A percentile compares a stretch with the other conserved stretches of the same genome.
phyloP scores from a whole-genome alignment of 306 rosid species.

The Ormosia emarginata region DNA sequence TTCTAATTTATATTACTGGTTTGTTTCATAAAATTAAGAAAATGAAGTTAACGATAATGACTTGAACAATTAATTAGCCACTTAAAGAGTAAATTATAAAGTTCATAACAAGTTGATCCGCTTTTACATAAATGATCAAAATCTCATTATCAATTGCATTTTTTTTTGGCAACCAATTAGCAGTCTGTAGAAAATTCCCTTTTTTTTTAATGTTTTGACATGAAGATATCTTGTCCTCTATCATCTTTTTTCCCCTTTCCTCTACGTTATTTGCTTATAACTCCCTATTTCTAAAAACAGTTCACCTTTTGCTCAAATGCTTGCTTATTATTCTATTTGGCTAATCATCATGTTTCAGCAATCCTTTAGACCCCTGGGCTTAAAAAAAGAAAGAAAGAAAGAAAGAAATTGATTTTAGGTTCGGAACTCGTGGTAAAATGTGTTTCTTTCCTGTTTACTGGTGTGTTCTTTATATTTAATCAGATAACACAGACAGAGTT shows the following conservation, averaged over 20 bases:
- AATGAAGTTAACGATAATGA: not conserved
- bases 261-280: not conserved
- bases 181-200: not conserved
- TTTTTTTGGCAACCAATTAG: not conserved
- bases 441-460: not conserved
- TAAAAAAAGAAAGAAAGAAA: not conserved
- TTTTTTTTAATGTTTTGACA: not conserved
- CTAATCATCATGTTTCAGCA: not conserved
- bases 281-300: not conserved
- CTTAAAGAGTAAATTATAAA: not conserved
- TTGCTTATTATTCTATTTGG: not conserved
- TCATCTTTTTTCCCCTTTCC: not conserved
- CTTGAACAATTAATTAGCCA: not conserved
- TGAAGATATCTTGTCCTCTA: not conserved
- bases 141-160: not conserved
- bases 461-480: constrained; percentile 5
- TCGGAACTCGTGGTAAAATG: not conserved
- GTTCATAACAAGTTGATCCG: not conserved
- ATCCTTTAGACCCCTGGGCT: not conserved
- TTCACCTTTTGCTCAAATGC: not conserved
- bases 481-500: constrained; percentile 71
- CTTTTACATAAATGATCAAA: not conserved
- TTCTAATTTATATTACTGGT: not conserved
- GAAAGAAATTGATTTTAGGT: not conserved
- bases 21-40: not conserved